Evolutionary conservation across 2,329 filamentous ascomycete genomes (phyloP), one percentile per base, ranked within the genome.

Genomic region (Trichoderma endophyticum): DNA sequence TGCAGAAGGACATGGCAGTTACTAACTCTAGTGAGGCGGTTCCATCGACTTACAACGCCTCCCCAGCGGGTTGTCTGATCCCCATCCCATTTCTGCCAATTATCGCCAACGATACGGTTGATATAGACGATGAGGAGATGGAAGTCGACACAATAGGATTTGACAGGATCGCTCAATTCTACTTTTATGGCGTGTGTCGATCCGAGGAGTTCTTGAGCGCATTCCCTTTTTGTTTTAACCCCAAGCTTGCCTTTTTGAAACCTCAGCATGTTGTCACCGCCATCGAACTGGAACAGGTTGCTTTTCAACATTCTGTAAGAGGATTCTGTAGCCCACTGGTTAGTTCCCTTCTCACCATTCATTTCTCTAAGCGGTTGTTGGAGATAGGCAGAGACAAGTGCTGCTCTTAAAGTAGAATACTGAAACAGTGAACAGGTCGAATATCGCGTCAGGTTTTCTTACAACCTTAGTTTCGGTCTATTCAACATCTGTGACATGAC

Each of bases 391-490:
- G 34, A 36, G 34, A 36, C 34, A 36, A 36, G 34, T 15, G 30
- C 6, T 36, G 1, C 28, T 61, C 39, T 28, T 28, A 30, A 14
- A 56, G 4, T 1, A 34, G n/a, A 18, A 18, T 24, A 14, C 66
- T 72, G 34, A 34, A 73, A n/a, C 21, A 59, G 64, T 28, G 36
- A 39, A 14, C 32, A 80, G 79, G 75, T 80, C 57, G 79, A 80
- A 70, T 79, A 79, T 72, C 78, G 78, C 26, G 76, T 79, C 59
- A 73, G 76, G 26, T 80, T 77, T 72, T 80, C 78, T 15, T 77
- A 77, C 8, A 92, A 95, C 78, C 87, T 97, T 70, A 92, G 89
- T 79, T 85, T 95, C 67, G 95, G 94, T 32, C 83, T 97, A 70
- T 97, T 95, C 84, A 92, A 92, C 75, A 91, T 89, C 15, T 85